Base-by-base conservation (phyloP, 108 stramenopile species). In the Fragilariopsis cylindrus region DNA sequence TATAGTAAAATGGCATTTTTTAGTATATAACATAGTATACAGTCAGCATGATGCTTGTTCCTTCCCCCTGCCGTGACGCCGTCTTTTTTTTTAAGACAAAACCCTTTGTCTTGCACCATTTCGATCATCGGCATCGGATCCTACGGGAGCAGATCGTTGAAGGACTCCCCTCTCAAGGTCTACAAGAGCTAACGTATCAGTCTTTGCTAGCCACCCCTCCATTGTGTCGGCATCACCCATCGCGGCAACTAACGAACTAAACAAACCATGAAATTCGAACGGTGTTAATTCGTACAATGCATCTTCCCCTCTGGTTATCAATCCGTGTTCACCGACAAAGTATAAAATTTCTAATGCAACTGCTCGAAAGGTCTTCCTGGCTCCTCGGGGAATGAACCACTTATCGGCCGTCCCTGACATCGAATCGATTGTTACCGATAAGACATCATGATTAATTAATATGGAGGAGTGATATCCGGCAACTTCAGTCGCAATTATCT, bases 401-500 rank as follows among this genome's bases (percentile, higher is more conserved):
- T 93, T 93, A 44, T 92, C 91, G 3, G 87, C 83, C 11, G 86
- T 86, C 0, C 77, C 80, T 42, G 76, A 83, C 18, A 93, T 69
- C 15, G 81, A 71, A 49, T 81, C 82, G 43, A 96, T 88, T 5
- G 84, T 90, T 4, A 96, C 75, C 42, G 85, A 76, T 4, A 96
- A 60, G 3, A 88, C 86, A 57, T 80, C 75, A 2, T 90, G 90
- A 73, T 92, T 79, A 40, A 96, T 91, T 12, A 79, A 76, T 55
- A 96, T 82, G 1, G 77, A 63, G 42, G 84, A 82, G 69, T 90
- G 91, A 57, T 73, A 91, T 4, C 92, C 91, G 12, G 95, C 95
- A 52, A 96, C 81, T 55, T 96, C 95, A 3, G 77, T 85, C 0
- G 95, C 95, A 65, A 96, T 96, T 54, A 96, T 96, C 21, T 83